A percentile compares a stretch with the other conserved stretches of the same genome.
phyloP scores from a whole-genome alignment of 2,329 filamentous ascomycete genomes.

The Fusarium clavum region DNA sequence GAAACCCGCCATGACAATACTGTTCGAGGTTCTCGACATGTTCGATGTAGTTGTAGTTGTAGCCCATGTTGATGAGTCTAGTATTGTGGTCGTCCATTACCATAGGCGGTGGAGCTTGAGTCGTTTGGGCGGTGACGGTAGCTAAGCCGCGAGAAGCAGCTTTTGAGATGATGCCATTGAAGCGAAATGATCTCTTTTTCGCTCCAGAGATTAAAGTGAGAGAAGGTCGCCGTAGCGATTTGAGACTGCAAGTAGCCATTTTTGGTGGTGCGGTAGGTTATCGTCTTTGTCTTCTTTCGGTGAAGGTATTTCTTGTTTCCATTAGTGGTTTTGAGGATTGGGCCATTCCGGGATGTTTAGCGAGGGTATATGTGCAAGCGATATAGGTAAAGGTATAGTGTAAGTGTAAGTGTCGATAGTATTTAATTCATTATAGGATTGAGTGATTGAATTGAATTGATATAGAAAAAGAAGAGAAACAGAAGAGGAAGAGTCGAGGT shows the following conservation, averaged over 20 bases:
- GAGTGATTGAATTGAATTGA: neutral
- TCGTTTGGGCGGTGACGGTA: conserved; percentile 31
- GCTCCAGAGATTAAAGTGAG: conserved; percentile 30
- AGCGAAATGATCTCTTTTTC: conserved; percentile 17
- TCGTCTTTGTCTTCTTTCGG: conserved; percentile 27
- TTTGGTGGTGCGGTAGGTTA: conserved; percentile 5
- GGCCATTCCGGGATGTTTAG: conserved; percentile 23
- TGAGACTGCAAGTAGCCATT: conserved; percentile 38
- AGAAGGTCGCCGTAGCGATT: conserved; percentile 39
- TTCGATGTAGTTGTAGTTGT: conserved; percentile 40
- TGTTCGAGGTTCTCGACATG: conserved; percentile 41
- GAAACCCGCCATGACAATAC: conserved; percentile 38
- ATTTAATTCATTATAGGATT: conserved; percentile 9
- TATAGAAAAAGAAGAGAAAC: neutral
- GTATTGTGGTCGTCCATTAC: conserved; percentile 37
- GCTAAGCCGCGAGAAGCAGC: conserved; percentile 29
- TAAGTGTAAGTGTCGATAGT: neutral
- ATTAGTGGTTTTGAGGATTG: conserved; percentile 9
- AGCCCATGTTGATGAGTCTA: conserved; percentile 38
- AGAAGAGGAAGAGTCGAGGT: conserved; percentile 2
- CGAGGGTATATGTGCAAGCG: neutral
- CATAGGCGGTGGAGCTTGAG: conserved; percentile 14
- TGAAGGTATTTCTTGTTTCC: conserved; percentile 16
- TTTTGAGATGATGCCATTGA: conserved; percentile 29
- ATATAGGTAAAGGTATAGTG: neutral